Evolutionary conservation across 129 eudicot species (phyloP).

Genomic region (Lactuca saligna): DNA sequence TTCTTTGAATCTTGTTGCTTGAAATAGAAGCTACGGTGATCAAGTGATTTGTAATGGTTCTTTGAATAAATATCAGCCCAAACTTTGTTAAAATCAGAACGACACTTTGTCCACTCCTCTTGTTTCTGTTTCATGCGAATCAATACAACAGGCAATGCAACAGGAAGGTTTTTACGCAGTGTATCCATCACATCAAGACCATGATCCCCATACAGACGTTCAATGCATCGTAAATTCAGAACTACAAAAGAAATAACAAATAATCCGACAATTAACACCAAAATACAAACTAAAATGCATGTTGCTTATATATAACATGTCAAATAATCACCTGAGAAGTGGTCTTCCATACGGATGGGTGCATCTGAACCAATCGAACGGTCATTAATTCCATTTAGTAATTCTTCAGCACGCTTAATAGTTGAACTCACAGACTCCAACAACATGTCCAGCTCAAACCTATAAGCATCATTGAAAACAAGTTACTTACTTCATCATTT

Average conservation of each 20-base stretch:
- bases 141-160: slow-evolving; percentile 73
- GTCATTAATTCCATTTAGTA: slow-evolving; percentile 55
- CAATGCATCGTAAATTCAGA: slow-evolving; percentile 89
- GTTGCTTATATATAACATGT: too few relatives aligned
- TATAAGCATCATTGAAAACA: slow-evolving; percentile 29
- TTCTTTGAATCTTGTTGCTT: slow-evolving; percentile 99
- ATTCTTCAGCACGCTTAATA: slow-evolving; percentile 79
- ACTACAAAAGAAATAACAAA: slow-evolving; percentile 36
- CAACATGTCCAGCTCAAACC: slow-evolving; percentile 96
- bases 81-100: slow-evolving; percentile 90
- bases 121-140: slow-evolving; percentile 92
- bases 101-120: slow-evolving; percentile 93
- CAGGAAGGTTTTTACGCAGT: slow-evolving; percentile 74
- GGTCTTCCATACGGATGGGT: slow-evolving; percentile 69
- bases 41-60: slow-evolving; percentile 96
- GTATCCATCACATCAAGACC: slow-evolving; percentile 96
- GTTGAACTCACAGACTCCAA: slow-evolving; percentile 94
- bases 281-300: neutral
- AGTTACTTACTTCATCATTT: slow-evolving; percentile 15
- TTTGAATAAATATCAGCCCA: slow-evolving; percentile 96
- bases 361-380: slow-evolving; percentile 49
- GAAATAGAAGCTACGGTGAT: slow-evolving; percentile 98
- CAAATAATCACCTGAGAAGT: slow-evolving; percentile 59
- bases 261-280: neutral
- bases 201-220: slow-evolving; percentile 96